Conservation (phyloP, 441 rosid genomes). For the Hypseocharis bilobata region DNA sequence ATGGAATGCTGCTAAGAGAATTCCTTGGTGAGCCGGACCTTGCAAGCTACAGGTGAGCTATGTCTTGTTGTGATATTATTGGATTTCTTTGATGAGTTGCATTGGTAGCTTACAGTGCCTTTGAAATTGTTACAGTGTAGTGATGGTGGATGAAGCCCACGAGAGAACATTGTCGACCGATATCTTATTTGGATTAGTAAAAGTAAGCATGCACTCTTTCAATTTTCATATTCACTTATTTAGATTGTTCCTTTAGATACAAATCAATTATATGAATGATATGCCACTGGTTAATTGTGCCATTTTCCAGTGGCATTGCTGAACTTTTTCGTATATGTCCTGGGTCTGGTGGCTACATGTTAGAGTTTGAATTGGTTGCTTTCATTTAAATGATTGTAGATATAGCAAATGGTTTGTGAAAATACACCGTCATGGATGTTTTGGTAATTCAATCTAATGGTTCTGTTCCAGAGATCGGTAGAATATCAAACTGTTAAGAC, state of each 20-base stretch:
- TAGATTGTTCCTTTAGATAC: neutral
- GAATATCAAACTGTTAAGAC: neutral
- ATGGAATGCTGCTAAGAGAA: constrained; percentile 92
- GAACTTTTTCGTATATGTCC: neutral
- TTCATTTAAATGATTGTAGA: neutral
- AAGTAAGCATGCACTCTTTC: constrained; percentile 41
- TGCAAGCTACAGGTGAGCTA: constrained; percentile 68
- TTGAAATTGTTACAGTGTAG: constrained; percentile 45
- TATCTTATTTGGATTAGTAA: constrained; percentile 81
- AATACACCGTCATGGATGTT: neutral
- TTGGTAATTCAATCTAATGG: neutral
- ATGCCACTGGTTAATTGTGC: neutral
- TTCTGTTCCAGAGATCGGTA: neutral
- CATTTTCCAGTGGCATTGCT: neutral
- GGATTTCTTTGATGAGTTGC: constrained; percentile 1
- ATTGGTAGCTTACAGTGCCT: constrained; percentile 15
- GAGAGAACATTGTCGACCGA: constrained; percentile 96
- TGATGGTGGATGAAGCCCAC: constrained; percentile 98
- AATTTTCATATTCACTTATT: neutral
- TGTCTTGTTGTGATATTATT: constrained; percentile 5
- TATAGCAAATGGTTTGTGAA: neutral
- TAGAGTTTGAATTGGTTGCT: neutral
- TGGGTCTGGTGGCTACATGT: neutral
- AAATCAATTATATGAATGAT: neutral
- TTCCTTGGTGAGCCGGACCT: constrained; percentile 92